Base-by-base conservation (phyloP, 2,329 filamentous ascomycete genomes). In the Alternaria ethzedia region DNA sequence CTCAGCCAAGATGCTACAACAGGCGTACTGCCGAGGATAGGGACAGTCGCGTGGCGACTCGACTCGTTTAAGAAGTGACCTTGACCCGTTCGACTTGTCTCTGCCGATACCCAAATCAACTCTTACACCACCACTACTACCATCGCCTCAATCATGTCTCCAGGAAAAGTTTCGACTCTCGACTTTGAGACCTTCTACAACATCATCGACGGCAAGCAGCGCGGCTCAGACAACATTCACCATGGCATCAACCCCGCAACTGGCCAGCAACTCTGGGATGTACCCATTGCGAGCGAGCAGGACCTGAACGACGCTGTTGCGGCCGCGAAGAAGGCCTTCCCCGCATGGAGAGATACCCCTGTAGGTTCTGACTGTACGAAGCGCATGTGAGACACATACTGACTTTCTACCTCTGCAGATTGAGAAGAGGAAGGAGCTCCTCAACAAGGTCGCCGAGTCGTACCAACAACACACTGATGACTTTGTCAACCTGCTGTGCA, bases 181-280 rank as follows among this genome's bases (percentile, higher is more conserved):
- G 72, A 81, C 32, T 81, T 80, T 61, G 75, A 81, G 65, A 84
- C 79, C 47, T 87, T 85, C 72, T 79, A 81, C 63, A 88, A 87
- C 77, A 80, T 86, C 58, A 82, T 87, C 66, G 81, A 86, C 65
- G 85, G 84, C 61, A 76, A 86, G 74, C 74, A 83, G 63, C 78
- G 79, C 17, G 74, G 80, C 17, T 84, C 83, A 1, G 68, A 78
- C 25, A 67, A 77, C 54, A 72, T 81, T 57, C 82, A 84, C 58
- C 81, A 83, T 69, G 80, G 82, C 46, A 77, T 86, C 69, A 87
- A 88, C 73, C 86, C 86, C 1, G 77, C 85, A 4, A 86, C 83
- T 9, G 77, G 81, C 23, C 76, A 85, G 64, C 77, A 83, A 26
- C 84, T 86, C 54, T 82, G 84, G 25, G 81, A 83, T 15, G 85